phyloP scores from a whole-genome alignment of 768 basidiomycete species.

The Paxillus rubicundulus region DNA sequence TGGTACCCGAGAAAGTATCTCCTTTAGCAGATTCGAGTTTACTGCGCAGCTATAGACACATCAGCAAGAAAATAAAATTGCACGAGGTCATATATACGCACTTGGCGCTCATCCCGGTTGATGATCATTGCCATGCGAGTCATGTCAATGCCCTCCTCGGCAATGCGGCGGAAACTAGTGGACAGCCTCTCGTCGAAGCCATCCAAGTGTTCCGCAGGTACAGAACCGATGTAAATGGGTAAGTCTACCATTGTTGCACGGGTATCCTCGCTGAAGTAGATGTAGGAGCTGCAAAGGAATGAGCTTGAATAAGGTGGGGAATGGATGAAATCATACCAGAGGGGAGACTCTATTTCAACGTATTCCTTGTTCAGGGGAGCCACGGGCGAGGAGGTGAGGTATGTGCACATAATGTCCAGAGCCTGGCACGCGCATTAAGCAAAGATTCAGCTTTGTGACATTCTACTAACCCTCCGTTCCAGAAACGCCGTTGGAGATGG shows the following conservation, averaged over 20 bases:
- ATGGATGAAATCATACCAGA: slow-evolving; percentile 54
- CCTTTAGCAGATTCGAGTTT: slow-evolving; percentile 81
- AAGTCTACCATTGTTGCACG: slow-evolving; percentile 72
- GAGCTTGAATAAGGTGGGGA: slow-evolving; percentile 8
- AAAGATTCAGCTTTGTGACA: background rate
- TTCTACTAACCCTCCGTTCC: slow-evolving; percentile 56
- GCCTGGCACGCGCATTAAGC: slow-evolving; percentile 47
- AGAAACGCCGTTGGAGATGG: slow-evolving; percentile 70
- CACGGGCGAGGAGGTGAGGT: slow-evolving; percentile 81
- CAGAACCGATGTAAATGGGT: slow-evolving; percentile 75
- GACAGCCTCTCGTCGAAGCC: slow-evolving; percentile 66
- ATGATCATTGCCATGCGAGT: slow-evolving; percentile 84
- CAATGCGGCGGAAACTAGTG: slow-evolving; percentile 66
- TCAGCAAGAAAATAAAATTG: slow-evolving; percentile 1
- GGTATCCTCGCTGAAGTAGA: slow-evolving; percentile 79
- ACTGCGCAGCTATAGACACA: slow-evolving; percentile 64
- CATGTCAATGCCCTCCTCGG: slow-evolving; percentile 82
- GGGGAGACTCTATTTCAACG: slow-evolving; percentile 85
- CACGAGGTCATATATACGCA: slow-evolving; percentile 24
- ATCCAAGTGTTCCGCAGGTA: slow-evolving; percentile 79
- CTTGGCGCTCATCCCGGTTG: slow-evolving; percentile 84
- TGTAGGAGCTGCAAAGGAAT: slow-evolving; percentile 59
- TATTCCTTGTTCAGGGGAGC: slow-evolving; percentile 89
- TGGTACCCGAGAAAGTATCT: slow-evolving; percentile 68
- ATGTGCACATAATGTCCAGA: slow-evolving; percentile 79